Percentiles rank a stretch among this genome's conserved stretches.
Evolutionary conservation across 805 yeast species (phyloP).

Genomic region (Candida odintsovae): DNA sequence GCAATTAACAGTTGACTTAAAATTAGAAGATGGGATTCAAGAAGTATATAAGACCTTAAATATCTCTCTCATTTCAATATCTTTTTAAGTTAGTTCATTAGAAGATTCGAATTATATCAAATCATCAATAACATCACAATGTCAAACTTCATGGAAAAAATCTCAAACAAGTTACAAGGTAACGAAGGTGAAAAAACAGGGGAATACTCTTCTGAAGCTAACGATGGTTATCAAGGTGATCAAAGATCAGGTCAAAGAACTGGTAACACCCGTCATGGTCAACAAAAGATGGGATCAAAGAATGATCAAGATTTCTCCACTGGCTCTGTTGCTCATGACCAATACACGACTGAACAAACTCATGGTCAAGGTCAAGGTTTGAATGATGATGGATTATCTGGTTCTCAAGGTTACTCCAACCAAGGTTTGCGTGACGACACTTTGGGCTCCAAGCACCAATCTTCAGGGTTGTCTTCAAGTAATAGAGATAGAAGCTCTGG

Average conservation of each 20-base stretch:
- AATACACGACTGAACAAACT: neutral
- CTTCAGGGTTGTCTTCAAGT: neutral
- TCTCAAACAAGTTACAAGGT: conserved; percentile 21
- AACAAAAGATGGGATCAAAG: conserved; percentile 12
- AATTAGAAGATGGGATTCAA: neutral
- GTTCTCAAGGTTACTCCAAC: neutral
- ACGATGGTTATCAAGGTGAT: conserved; percentile 3
- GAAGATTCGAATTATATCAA: neutral
- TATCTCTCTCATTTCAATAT: neutral
- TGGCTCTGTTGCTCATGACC: conserved; percentile 3
- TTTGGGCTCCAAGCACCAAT: conserved; percentile 7
- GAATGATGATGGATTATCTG: neutral
- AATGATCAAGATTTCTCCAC: conserved; percentile 19
- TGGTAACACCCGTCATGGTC: conserved; percentile 12
- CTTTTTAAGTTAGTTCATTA: neutral
- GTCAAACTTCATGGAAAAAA: conserved; percentile 25
- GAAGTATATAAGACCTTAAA: neutral
- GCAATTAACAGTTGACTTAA: neutral
- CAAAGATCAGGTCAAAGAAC: neutral
- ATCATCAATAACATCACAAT: conserved; percentile 5
- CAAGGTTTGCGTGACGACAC: conserved; percentile 2
- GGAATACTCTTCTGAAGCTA: neutral
- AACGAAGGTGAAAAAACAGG: conserved; percentile 4
- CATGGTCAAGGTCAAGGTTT: neutral
- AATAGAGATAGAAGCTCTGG: neutral